Evolutionary conservation across 164 flowering plant genomes (phyloP).

Genomic region (Magnolia sinica): DNA sequence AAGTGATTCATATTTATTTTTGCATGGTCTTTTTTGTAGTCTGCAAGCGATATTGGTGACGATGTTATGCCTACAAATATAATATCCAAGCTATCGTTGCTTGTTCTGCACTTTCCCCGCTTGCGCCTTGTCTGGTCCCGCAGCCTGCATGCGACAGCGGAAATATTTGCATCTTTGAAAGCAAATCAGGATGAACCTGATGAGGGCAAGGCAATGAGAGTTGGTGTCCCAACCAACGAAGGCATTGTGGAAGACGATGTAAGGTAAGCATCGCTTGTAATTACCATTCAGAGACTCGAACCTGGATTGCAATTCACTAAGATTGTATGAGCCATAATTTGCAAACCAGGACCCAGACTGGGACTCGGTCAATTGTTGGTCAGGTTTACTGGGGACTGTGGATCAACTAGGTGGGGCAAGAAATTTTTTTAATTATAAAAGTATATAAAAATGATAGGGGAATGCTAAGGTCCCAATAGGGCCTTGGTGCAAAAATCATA

Average conservation of each 20-base stretch:
- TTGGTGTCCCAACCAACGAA: constrained; percentile 91
- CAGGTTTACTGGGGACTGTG: too few species aligned
- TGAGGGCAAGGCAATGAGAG: constrained; percentile 73
- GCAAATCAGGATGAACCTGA: constrained; percentile 99
- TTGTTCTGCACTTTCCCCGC: constrained; percentile 92
- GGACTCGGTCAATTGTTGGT: too few species aligned
- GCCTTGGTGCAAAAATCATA: too few species aligned
- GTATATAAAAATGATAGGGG: too few species aligned
- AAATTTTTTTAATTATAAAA: too few species aligned
- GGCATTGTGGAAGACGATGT: constrained; percentile 88
- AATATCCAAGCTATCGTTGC: constrained; percentile 88
- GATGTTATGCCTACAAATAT: constrained; percentile 84
- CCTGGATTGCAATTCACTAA: neutral
- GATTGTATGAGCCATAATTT: too few species aligned
- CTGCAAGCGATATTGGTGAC: constrained; percentile 92
- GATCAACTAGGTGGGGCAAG: too few species aligned
- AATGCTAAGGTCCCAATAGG: too few species aligned
- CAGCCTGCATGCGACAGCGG: constrained; percentile 95
- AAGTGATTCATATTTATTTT: neutral
- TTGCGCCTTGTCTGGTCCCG: constrained; percentile 96
- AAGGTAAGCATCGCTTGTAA: constrained; percentile 43
- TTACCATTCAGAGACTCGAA: neutral
- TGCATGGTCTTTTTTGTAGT: constrained; percentile 45
- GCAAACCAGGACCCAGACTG: too few species aligned
- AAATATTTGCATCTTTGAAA: constrained; percentile 86